These are phyloP conservation scores for Chara braunii DNA, from an alignment of 139 green algal genomes.

Conservation along the genomic window DNA sequence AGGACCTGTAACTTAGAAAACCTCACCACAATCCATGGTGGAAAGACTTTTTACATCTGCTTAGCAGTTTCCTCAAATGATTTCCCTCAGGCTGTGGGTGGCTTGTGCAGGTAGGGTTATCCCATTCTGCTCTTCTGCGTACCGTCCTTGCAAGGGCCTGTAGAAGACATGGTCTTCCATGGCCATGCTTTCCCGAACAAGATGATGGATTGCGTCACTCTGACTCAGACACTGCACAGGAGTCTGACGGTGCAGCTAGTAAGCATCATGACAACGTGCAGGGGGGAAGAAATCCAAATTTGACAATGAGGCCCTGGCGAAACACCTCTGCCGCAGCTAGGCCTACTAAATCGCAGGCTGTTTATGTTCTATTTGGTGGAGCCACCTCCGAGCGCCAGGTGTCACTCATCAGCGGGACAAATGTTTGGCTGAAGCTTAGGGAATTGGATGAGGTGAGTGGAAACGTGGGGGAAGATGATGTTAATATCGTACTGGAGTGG, in stretches of 20 bases:
- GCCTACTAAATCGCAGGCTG: constrained; percentile 24
- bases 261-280: no score
- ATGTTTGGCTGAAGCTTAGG: constrained; percentile 51
- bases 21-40: no score
- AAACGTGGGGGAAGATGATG: constrained; percentile 2
- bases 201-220: background rate
- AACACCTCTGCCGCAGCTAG: no score
- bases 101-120: constrained; percentile 56
- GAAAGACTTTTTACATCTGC: no score
- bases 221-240: background rate
- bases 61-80: no score
- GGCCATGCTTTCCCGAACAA: background rate
- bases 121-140: constrained; percentile 51
- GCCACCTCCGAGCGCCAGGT: constrained; percentile 50
- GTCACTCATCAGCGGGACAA: constrained; percentile 53
- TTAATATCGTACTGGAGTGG: constrained; percentile 12
- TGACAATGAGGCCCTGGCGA: no score
- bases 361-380: constrained; percentile 68
- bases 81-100: no score
- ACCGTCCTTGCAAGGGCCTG: constrained; percentile 47
- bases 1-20: no score
- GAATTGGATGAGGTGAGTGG: constrained; percentile 9
- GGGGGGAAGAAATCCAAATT: no score
- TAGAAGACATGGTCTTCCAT: constrained; percentile 3
- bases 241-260: no score